These are phyloP conservation scores for Senecio squalidus DNA, from an alignment of 140 eudicot species.

Conservation along the genomic window DNA sequence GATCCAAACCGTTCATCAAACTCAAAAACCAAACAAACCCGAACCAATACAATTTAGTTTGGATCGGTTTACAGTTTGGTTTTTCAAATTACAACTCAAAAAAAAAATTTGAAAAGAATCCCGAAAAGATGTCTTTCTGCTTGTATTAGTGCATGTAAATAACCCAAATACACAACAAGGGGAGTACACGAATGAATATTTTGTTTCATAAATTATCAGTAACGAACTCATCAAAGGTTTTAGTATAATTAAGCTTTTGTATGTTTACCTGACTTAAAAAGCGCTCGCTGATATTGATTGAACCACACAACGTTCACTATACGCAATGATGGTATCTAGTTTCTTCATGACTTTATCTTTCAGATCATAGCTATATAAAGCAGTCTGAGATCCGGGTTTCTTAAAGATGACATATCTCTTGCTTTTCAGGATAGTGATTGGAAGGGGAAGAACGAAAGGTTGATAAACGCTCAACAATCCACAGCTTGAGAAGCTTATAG, in stretches of 20 bases:
- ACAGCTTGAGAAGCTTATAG: neutral
- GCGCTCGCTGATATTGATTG: conserved; percentile 1
- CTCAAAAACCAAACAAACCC: too few relatives aligned
- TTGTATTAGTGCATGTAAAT: too few relatives aligned
- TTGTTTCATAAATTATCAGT: neutral
- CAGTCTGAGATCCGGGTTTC: conserved; percentile 6
- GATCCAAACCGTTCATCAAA: too few relatives aligned
- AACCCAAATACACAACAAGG: too few relatives aligned
- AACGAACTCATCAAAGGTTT: neutral
- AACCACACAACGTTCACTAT: conserved; percentile 20
- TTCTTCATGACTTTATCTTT: conserved; percentile 1
- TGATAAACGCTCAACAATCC: conserved; percentile 2
- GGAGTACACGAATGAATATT: neutral
- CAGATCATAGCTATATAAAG: conserved; percentile 19
- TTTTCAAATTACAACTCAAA: too few relatives aligned
- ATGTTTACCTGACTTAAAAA: neutral
- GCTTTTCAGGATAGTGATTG: conserved; percentile 16
- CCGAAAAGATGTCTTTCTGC: too few relatives aligned
- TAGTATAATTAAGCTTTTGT: neutral
- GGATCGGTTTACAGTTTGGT: too few relatives aligned
- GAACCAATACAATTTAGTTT: too few relatives aligned
- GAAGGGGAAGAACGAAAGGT: neutral
- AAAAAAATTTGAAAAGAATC: too few relatives aligned
- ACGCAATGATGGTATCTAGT: conserved; percentile 8
- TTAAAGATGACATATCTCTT: conserved; percentile 18